These are phyloP conservation scores for Backusella australiensis DNA, from an alignment of 192 early-diverging fungal species.

Conservation along the genomic window DNA sequence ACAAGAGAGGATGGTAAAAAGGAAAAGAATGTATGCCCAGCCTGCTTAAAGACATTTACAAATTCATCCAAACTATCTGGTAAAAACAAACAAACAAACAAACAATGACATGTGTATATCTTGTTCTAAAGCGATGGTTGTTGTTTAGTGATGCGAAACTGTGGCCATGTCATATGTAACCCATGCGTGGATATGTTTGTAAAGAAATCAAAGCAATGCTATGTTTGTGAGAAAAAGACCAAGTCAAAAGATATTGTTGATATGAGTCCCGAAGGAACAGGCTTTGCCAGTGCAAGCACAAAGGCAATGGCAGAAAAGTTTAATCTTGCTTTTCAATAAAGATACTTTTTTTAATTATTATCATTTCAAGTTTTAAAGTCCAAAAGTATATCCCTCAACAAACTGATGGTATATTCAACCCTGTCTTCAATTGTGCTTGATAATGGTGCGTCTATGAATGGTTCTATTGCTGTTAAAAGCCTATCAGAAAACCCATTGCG, in stretches of 20 bases:
- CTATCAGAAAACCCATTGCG: neutral
- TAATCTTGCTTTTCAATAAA: conserved; percentile 68
- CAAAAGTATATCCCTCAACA: neutral
- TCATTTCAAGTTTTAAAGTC: neutral
- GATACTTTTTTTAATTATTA: neutral
- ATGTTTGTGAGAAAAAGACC: conserved; percentile 62
- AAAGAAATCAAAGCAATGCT: conserved; percentile 64
- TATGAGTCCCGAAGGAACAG: conserved; percentile 72
- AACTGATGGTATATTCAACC: neutral
- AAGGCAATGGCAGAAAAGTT: conserved; percentile 60
- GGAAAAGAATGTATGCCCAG: conserved; percentile 58
- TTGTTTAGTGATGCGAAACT: conserved; percentile 52
- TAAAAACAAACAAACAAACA: conserved; percentile 22
- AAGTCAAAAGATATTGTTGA: conserved; percentile 69
- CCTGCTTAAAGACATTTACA: conserved; percentile 69
- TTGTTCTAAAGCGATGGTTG: neutral
- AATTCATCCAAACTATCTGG: conserved; percentile 67
- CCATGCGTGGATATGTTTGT: conserved; percentile 67
- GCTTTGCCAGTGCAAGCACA: conserved; percentile 63
- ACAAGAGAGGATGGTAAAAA: conserved; percentile 39
- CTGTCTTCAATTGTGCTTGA: neutral
- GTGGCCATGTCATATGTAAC: conserved; percentile 72
- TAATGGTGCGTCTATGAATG: neutral
- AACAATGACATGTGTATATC: neutral
- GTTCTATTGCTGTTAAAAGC: neutral